These are phyloP conservation scores for Phaeosphaeriaceae sp. DNA, from an alignment of 2,329 filamentous ascomycete species.

Conservation along the genomic window DNA sequence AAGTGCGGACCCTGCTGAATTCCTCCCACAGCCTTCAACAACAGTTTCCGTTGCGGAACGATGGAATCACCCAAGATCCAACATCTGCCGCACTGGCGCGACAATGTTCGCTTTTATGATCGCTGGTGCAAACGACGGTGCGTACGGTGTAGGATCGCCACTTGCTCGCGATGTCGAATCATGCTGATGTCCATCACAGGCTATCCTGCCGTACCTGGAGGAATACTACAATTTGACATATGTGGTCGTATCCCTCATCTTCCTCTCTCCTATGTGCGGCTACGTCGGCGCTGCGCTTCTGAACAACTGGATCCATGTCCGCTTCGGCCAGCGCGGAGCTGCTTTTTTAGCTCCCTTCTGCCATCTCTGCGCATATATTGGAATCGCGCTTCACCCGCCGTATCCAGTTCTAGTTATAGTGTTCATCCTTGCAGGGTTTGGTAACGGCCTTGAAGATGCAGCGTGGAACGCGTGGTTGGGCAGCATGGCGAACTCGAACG, in stretches of 20 bases:
- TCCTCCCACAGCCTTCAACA: conserved; percentile 53
- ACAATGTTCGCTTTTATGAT: conserved; percentile 66
- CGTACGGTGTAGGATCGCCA: conserved; percentile 60
- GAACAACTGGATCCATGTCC: conserved; percentile 69
- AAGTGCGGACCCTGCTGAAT: conserved; percentile 41
- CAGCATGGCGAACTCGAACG: conserved; percentile 73
- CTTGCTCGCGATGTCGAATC: no score
- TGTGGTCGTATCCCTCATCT: conserved; percentile 68
- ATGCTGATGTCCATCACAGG: no score
- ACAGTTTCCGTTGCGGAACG: conserved; percentile 53
- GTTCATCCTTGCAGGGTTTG: conserved; percentile 71
- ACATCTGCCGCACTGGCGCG: conserved; percentile 63
- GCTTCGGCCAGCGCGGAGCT: conserved; percentile 72
- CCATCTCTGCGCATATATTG: conserved; percentile 69
- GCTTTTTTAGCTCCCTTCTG: conserved; percentile 68
- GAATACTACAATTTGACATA: conserved; percentile 66
- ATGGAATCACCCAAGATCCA: conserved; percentile 68
- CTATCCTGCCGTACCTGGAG: conserved; percentile 56
- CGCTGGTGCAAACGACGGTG: conserved; percentile 72
- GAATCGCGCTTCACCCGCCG: conserved; percentile 69
- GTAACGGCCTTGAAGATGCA: conserved; percentile 70
- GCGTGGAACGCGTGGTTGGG: conserved; percentile 69
- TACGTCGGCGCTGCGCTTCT: conserved; percentile 67
- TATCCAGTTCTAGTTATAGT: conserved; percentile 69
- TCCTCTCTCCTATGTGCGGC: conserved; percentile 69